A percentile compares a stretch with the other conserved stretches of the same genome.
Conservation (phyloP, 1,284 basidiomycete genomes). For the Ganoderma meredithae region DNA sequence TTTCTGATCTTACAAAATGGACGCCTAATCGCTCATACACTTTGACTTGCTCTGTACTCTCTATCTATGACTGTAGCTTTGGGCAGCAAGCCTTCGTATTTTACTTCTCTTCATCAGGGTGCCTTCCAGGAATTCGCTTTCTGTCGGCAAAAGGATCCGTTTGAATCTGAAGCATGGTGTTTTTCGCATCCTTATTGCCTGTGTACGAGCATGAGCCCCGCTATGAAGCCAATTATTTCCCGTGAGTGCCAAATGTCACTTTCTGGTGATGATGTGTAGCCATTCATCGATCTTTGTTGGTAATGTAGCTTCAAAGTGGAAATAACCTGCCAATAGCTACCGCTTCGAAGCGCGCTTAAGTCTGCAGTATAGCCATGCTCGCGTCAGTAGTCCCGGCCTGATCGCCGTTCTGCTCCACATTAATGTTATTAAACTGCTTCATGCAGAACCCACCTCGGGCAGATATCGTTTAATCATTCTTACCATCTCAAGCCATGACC, state of each 20-base stretch:
- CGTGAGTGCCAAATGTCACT: not conserved
- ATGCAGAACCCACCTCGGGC: not conserved
- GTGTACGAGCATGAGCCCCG: not conserved
- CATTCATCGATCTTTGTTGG: not conserved
- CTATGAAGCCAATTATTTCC: not conserved
- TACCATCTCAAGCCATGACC: not conserved
- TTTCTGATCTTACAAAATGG: conserved; percentile 51
- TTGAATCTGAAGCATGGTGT: not conserved
- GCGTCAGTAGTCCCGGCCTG: not conserved
- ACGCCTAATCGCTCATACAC: conserved; percentile 13
- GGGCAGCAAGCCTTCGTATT: conserved; percentile 34
- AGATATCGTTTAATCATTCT: not conserved
- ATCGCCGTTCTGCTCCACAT: not conserved
- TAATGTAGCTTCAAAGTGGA: not conserved
- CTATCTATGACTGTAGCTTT: conserved; percentile 36
- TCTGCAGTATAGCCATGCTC: not conserved
- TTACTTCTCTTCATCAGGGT: not conserved
- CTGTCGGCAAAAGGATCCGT: not conserved
- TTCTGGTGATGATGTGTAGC: not conserved
- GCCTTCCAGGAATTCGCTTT: not conserved
- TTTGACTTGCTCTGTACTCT: conserved; percentile 33
- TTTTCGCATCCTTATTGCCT: not conserved
- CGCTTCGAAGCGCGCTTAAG: not conserved
- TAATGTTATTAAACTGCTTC: not conserved
- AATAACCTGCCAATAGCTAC: not conserved